phyloP scores from a whole-genome alignment of 768 basidiomycete species.

The Amanita pallidorosea region DNA sequence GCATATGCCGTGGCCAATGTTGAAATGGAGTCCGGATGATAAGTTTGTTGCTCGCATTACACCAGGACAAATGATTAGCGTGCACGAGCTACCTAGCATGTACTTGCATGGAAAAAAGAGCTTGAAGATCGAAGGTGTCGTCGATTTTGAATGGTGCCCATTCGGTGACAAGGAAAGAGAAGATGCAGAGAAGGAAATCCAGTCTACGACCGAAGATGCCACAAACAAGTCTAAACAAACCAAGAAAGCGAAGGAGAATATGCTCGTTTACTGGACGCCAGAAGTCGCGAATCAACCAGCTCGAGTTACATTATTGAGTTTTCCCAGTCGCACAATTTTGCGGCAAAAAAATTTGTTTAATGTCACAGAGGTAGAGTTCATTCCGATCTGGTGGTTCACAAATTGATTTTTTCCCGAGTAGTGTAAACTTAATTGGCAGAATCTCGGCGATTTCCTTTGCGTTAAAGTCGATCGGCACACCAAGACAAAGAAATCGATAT shows the following conservation, averaged over 20 bases:
- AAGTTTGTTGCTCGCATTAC: conserved; percentile 86
- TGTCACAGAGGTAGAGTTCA: conserved; percentile 64
- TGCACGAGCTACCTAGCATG: conserved; percentile 94
- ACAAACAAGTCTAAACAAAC: conserved; percentile 28
- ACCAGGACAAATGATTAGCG: conserved; percentile 87
- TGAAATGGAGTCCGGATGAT: conserved; percentile 98
- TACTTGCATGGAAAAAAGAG: conserved; percentile 92
- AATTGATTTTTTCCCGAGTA: conserved; percentile 19
- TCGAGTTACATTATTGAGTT: conserved; percentile 83
- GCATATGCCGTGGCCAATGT: conserved; percentile 86
- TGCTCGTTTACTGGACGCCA: conserved; percentile 96
- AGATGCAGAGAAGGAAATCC: conserved; percentile 45
- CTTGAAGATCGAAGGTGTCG: conserved; percentile 92
- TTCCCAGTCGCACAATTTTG: conserved; percentile 75
- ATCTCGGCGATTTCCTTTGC: conserved; percentile 95
- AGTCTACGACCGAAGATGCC: conserved; percentile 16
- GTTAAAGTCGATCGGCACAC: conserved; percentile 99
- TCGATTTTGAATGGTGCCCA: conserved; percentile 99
- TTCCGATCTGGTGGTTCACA: background rate
- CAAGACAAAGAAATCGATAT: conserved; percentile 97
- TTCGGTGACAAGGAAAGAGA: conserved; percentile 83
- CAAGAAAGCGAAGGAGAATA: conserved; percentile 77
- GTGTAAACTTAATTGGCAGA: conserved; percentile 99
- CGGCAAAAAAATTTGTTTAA: conserved; percentile 97
- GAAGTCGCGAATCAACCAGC: conserved; percentile 96